A percentile compares a stretch with the other conserved stretches of the same genome.
These are phyloP conservation scores for Microstegium vimineum DNA, from an alignment of 176 grass and related monocot species.

Conservation along the genomic window DNA sequence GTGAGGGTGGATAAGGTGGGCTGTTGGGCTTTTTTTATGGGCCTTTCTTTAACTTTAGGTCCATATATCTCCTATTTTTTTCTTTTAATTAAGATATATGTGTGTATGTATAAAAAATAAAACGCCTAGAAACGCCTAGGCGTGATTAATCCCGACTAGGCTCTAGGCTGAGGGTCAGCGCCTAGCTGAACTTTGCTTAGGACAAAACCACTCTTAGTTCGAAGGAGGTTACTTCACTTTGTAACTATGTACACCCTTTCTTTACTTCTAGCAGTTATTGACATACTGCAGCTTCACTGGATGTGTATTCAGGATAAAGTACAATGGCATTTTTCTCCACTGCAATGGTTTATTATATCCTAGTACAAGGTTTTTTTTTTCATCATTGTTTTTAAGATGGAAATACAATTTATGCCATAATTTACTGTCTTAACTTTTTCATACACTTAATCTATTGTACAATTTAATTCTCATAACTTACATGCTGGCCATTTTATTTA, in stretches of 20 bases:
- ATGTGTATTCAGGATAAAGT: background rate
- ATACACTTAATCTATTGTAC: background rate
- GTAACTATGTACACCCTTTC: background rate
- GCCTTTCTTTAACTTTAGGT: no score
- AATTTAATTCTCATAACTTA: background rate
- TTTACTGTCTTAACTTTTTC: background rate
- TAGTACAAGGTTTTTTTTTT: background rate
- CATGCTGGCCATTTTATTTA: background rate
- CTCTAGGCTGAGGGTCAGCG: no score
- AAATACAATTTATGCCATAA: background rate
- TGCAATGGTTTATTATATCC: background rate
- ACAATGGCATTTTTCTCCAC: background rate
- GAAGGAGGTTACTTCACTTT: background rate
- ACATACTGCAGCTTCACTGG: background rate
- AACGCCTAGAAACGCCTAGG: no score
- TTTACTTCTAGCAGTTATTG: background rate
- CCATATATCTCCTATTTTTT: no score
- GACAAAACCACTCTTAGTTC: background rate
- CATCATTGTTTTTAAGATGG: background rate
- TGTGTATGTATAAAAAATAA: no score
- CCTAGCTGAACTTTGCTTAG: no score
- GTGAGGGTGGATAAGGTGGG: no score
- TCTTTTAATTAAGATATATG: no score
- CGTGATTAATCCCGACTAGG: no score
- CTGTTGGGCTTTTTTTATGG: no score